A percentile compares a stretch with the other conserved stretches of the same genome.
phyloP scores from a whole-genome alignment of 2,329 filamentous ascomycete species.

The Colletotrichum noveboracense region DNA sequence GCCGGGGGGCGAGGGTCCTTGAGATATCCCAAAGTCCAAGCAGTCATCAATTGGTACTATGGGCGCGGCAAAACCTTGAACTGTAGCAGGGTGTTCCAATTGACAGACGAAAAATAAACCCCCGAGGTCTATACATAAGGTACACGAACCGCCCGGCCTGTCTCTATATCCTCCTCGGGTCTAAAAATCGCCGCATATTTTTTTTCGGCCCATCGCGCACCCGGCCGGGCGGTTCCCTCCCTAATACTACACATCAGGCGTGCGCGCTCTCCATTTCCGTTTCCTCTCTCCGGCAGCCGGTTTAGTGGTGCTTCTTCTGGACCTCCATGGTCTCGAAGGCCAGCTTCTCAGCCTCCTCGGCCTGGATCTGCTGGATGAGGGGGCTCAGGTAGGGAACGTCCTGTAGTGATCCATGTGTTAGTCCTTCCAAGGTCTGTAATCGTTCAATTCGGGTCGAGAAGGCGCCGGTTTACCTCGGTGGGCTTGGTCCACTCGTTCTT shows the following conservation, averaged over 20 bases:
- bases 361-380: slow-evolving; percentile 57
- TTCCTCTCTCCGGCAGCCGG: neutral
- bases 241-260: slow-evolving; percentile 21
- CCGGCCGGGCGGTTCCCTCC: slow-evolving; percentile 14
- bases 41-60: slow-evolving; percentile 14
- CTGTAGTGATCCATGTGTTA: slow-evolving; percentile 33
- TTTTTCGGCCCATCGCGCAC: slow-evolving; percentile 3
- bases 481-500: slow-evolving; percentile 65
- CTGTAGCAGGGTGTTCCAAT: slow-evolving; percentile 21
- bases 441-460: neutral
- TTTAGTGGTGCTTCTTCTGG: slow-evolving; percentile 50
- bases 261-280: neutral
- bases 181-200: slow-evolving; percentile 3
- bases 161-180: neutral
- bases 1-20: neutral
- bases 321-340: slow-evolving; percentile 56
- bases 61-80: slow-evolving; percentile 1
- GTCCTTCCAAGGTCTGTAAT: neutral
- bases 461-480: slow-evolving; percentile 47
- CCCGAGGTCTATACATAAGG: slow-evolving; percentile 26
- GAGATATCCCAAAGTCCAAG: neutral
- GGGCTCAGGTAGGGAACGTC: slow-evolving; percentile 60
- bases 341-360: slow-evolving; percentile 56
- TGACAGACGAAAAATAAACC: slow-evolving; percentile 19
- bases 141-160: slow-evolving; percentile 18